A percentile compares a stretch with the other conserved stretches of the same genome.
Conservation (phyloP, 2,329 filamentous ascomycete genomes). For the Coniella lustricola region DNA sequence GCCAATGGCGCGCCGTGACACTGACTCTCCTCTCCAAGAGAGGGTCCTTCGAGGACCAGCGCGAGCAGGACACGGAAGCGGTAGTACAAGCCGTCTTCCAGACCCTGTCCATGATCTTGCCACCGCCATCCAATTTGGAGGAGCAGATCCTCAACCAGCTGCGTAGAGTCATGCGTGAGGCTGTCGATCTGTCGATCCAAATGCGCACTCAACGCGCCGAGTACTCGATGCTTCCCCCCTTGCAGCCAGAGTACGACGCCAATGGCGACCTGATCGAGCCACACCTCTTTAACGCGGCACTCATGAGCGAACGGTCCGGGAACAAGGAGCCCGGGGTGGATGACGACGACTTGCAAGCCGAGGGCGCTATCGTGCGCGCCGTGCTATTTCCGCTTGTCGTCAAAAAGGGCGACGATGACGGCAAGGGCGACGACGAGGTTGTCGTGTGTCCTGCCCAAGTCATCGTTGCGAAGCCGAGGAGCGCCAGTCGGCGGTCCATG, state of each 20-base stretch:
- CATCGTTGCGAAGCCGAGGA: constrained; percentile 56
- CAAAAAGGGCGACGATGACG: constrained; percentile 86
- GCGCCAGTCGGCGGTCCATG: constrained; percentile 21
- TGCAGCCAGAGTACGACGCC: constrained; percentile 90
- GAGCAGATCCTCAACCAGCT: constrained; percentile 76
- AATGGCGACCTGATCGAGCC: constrained; percentile 85
- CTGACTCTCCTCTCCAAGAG: constrained; percentile 80
- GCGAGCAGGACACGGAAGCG: constrained; percentile 84
- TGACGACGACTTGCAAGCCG: constrained; percentile 74
- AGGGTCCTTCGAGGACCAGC: constrained; percentile 72
- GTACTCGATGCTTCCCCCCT: constrained; percentile 95
- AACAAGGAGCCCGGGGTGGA: constrained; percentile 37
- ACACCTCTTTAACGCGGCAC: constrained; percentile 81
- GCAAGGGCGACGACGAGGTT: constrained; percentile 85
- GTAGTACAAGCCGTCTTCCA: constrained; percentile 89
- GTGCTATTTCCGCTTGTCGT: constrained; percentile 95
- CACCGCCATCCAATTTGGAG: constrained; percentile 76
- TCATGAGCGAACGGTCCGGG: constrained; percentile 90
- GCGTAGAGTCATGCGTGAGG: constrained; percentile 78
- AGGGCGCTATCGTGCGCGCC: constrained; percentile 73
- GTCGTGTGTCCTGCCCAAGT: constrained; percentile 95
- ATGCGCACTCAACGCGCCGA: constrained; percentile 97
- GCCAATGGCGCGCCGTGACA: constrained; percentile 94
- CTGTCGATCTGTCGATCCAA: constrained; percentile 85
- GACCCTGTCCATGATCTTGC: constrained; percentile 76